Conservation (phyloP, 1,284 basidiomycete genomes). For the Ganoderma multipileum region DNA sequence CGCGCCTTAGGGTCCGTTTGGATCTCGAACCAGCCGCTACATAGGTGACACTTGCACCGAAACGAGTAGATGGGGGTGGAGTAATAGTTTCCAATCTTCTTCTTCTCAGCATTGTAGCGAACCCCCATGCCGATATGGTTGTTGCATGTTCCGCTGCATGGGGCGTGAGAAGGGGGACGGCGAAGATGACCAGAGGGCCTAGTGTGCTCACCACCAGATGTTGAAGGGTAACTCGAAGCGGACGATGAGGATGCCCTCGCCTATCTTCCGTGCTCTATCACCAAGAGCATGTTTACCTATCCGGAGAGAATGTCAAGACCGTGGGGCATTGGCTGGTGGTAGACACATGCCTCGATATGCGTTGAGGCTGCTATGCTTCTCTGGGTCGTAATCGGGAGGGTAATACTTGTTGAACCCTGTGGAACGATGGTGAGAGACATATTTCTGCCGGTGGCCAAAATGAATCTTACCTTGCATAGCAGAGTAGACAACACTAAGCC, state of each 20-base stretch:
- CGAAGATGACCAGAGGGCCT: background rate
- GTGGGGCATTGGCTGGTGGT: background rate
- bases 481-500: background rate
- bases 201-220: conserved; percentile 89
- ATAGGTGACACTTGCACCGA: conserved; percentile 96
- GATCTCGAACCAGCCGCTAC: conserved; percentile 94
- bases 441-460: background rate
- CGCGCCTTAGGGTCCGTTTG: conserved; percentile 94
- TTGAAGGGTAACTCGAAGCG: conserved; percentile 97
- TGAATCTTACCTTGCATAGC: conserved; percentile 40
- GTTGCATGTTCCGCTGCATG: conserved; percentile 81
- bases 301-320: conserved; percentile 24
- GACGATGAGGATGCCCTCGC: conserved; percentile 92
- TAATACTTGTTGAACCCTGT: conserved; percentile 91
- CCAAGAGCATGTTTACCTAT: conserved; percentile 94
- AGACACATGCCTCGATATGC: conserved; percentile 66
- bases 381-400: conserved; percentile 90
- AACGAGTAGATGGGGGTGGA: conserved; percentile 95
- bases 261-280: conserved; percentile 89
- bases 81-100: conserved; percentile 95
- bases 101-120: conserved; percentile 98
- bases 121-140: conserved; percentile 97
- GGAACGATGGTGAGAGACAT: background rate
- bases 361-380: conserved; percentile 84
- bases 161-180: conserved; percentile 7